phyloP scores from a whole-genome alignment of 1,139 yeast species.

The Scheffersomyces illinoinensis region DNA sequence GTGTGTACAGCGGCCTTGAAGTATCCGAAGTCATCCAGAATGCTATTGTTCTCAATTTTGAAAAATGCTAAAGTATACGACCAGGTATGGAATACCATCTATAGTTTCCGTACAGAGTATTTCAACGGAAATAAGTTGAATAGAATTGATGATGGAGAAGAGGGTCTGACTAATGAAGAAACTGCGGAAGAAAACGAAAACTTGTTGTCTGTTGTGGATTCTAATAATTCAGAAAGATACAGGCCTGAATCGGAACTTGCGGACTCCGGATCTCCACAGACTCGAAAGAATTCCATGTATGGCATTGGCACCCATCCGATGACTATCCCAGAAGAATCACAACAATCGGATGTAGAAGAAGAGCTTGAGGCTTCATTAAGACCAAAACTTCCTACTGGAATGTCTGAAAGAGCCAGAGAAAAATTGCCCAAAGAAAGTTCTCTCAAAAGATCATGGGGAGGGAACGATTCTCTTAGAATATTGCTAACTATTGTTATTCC shows the following conservation, averaged over 20 bases:
- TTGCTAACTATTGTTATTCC: conserved; percentile 48
- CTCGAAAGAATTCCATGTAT: neutral
- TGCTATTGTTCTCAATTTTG: conserved; percentile 52
- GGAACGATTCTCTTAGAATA: conserved; percentile 49
- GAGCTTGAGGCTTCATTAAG: conserved; percentile 33
- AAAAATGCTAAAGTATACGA: conserved; percentile 47
- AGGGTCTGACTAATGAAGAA: conserved; percentile 5
- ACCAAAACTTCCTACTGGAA: conserved; percentile 57
- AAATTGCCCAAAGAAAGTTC: conserved; percentile 56
- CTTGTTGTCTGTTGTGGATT: conserved; percentile 6
- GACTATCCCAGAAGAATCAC: neutral
- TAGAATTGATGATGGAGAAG: conserved; percentile 10
- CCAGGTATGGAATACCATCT: conserved; percentile 32
- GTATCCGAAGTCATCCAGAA: conserved; percentile 51
- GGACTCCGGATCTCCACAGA: neutral
- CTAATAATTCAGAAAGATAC: conserved; percentile 11
- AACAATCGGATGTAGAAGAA: conserved; percentile 10
- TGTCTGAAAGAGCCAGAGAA: conserved; percentile 60
- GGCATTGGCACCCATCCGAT: neutral
- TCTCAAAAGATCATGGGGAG: conserved; percentile 60
- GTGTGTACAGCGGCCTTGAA: conserved; percentile 52
- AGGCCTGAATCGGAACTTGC: neutral
- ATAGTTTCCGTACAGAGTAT: conserved; percentile 29
- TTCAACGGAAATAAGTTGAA: conserved; percentile 22
- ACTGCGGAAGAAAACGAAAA: neutral